Percentiles rank a stretch among this genome's conserved stretches.
phyloP scores from a whole-genome alignment of 2,329 filamentous ascomycete species.

The Aspergillus brunneoviolaceus region DNA sequence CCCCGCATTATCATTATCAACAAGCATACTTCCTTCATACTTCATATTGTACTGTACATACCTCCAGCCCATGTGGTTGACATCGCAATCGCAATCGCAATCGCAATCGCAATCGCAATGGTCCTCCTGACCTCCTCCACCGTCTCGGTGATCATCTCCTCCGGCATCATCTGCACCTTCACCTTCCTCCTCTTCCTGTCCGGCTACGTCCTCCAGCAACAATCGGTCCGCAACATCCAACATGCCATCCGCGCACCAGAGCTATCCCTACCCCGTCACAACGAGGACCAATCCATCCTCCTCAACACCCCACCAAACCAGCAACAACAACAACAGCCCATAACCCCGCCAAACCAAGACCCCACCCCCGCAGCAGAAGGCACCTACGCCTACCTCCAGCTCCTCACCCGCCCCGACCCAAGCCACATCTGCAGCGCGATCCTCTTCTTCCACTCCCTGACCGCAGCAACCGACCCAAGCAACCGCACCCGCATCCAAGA shows the following conservation, averaged over 20 bases:
- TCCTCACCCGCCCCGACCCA: slow-evolving; percentile 44
- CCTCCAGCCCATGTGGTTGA: too few relatives aligned
- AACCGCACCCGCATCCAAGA: slow-evolving; percentile 38
- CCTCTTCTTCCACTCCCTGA: slow-evolving; percentile 44
- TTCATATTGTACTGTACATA: too few relatives aligned
- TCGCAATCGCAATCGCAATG: slow-evolving; percentile 30
- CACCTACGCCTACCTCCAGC: slow-evolving; percentile 45
- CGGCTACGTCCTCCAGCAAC: slow-evolving; percentile 84
- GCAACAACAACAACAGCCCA: background rate
- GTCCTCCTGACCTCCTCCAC: slow-evolving; percentile 48
- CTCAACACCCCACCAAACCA: background rate
- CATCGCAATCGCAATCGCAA: too few relatives aligned
- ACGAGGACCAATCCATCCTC: background rate
- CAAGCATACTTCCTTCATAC: background rate
- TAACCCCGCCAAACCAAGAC: background rate
- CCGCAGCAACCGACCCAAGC: slow-evolving; percentile 12
- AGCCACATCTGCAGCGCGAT: slow-evolving; percentile 48
- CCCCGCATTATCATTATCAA: background rate
- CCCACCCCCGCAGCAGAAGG: slow-evolving; percentile 12
- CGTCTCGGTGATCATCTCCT: slow-evolving; percentile 45
- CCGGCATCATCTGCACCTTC: slow-evolving; percentile 65
- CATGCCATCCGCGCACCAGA: slow-evolving; percentile 57
- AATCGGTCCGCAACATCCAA: slow-evolving; percentile 76
- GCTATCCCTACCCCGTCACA: slow-evolving; percentile 8
- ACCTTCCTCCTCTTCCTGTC: slow-evolving; percentile 82